Evolutionary conservation across 2,329 filamentous ascomycete genomes (phyloP), one percentile per base, ranked within the genome.

Genomic region (Fusarium sp.): DNA sequence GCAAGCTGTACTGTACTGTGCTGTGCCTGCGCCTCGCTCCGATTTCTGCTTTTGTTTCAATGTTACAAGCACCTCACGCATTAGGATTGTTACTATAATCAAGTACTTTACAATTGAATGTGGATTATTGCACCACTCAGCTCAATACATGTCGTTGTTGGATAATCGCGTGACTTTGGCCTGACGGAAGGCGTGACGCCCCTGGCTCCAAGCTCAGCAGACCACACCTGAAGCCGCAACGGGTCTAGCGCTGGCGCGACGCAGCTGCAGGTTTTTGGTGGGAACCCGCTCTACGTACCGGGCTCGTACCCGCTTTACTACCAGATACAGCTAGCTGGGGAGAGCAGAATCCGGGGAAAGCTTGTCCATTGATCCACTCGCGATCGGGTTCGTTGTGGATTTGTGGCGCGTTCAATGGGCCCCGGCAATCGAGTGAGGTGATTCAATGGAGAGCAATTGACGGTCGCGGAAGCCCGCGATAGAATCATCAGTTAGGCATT

Each of bases 311-410:
- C 71, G 72, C 73, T 74, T 63, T 8, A 3, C 14, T 29, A 20
- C 69, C 49, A 58, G 43, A 34, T 68, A 2, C 4, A 47, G 68
- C 59, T 74, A 75, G 72, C 59, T 56, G 47, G 44, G 57, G 64
- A 63, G 68, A 66, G 56, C 57, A 77, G 43, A 77, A 79, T 79
- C 77, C 75, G 75, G 77, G 77, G 77, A 79, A 78, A 79, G 77
- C 77, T 77, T 77, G 77, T 76, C 68, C 16, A 4, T 43, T 20
- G 74, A 67, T 51, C 76, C 77, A 78, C 77, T 42, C 32, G 20
- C 59, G 72, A 75, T 76, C 73, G 73, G 64, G 42, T 11, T 56
- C 53, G 53, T 64, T 63, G 66, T 66, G 62, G 70, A 49, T 63
- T 44, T 59, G 70, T 71, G 72, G 73, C 70, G 72, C 66, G 60